phyloP scores from a whole-genome alignment of 2,329 filamentous ascomycete genomes.

The Pseudopithomyces maydicus region DNA sequence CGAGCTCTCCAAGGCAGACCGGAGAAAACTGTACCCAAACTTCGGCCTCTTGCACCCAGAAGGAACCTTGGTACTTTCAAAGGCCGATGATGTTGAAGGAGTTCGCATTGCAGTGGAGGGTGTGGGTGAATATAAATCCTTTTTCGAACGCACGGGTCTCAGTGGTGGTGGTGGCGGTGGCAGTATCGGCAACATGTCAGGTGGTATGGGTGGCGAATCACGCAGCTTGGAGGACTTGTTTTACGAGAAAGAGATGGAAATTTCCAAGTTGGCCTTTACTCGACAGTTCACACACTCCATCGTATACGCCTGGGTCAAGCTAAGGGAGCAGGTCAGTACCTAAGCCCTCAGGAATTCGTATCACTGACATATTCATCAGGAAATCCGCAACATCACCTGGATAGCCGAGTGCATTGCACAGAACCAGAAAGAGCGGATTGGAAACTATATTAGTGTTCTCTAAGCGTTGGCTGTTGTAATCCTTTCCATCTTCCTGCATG shows the following conservation, averaged over 20 bases:
- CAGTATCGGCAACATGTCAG: constrained; percentile 82
- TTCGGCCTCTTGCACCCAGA: constrained; percentile 93
- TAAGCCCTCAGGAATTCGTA: not conserved
- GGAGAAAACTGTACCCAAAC: constrained; percentile 92
- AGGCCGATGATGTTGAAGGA: constrained; percentile 92
- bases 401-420: constrained; percentile 99
- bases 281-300: constrained; percentile 94
- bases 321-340: constrained; percentile 85
- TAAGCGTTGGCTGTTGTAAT: constrained; percentile 25
- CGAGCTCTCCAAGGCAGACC: constrained; percentile 88
- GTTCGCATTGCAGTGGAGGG: constrained; percentile 93
- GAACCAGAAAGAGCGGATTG: constrained; percentile 98
- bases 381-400: constrained; percentile 99
- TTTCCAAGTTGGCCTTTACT: constrained; percentile 93
- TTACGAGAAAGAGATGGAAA: constrained; percentile 99
- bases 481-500: constrained; percentile 31
- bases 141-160: constrained; percentile 89
- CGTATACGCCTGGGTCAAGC: constrained; percentile 96
- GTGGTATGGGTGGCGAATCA: constrained; percentile 77
- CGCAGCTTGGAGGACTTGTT: constrained; percentile 97
- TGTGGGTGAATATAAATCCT: constrained; percentile 89
- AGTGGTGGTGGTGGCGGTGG: constrained; percentile 76
- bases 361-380: constrained; percentile 58
- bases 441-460: constrained; percentile 98
- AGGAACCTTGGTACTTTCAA: constrained; percentile 90